A percentile compares a stretch with the other conserved stretches of the same genome.
These are phyloP conservation scores for Ulmus americana DNA, from an alignment of 331 rosid genomes.

Conservation along the genomic window DNA sequence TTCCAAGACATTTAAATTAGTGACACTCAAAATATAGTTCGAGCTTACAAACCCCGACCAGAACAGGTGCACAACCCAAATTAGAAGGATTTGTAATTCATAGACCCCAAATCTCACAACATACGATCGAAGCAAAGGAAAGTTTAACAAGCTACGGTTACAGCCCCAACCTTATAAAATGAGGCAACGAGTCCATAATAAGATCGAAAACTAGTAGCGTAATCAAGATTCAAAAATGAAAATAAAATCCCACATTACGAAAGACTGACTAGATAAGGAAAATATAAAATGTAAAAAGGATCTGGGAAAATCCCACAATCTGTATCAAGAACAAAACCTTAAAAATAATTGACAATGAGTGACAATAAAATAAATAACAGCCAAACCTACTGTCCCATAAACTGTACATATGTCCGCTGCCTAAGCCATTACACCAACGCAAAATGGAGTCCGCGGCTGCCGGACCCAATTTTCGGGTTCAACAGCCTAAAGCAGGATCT, in stretches of 20 bases:
- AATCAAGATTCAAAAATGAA: constrained; percentile 23
- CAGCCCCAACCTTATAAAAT: constrained; percentile 13
- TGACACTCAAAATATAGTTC: too few species aligned
- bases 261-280: constrained; percentile 16
- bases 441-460: constrained; percentile 29
- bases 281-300: constrained; percentile 37
- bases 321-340: constrained; percentile 51
- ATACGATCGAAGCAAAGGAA: neutral
- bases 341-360: constrained; percentile 48
- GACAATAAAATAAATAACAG: constrained; percentile 44
- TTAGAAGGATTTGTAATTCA: too few species aligned
- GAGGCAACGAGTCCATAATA: neutral
- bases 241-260: constrained; percentile 24
- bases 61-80: too few species aligned
- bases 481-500: constrained; percentile 23
- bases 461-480: constrained; percentile 43
- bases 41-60: too few species aligned
- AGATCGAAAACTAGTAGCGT: constrained; percentile 15
- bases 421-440: constrained; percentile 36
- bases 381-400: constrained; percentile 49
- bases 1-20: too few species aligned
- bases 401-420: constrained; percentile 72
- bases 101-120: too few species aligned
- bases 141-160: neutral
- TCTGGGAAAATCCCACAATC: constrained; percentile 56